These are phyloP conservation scores for Ogataea paraovalis DNA, from an alignment of 805 yeast genomes.

Conservation along the genomic window DNA sequence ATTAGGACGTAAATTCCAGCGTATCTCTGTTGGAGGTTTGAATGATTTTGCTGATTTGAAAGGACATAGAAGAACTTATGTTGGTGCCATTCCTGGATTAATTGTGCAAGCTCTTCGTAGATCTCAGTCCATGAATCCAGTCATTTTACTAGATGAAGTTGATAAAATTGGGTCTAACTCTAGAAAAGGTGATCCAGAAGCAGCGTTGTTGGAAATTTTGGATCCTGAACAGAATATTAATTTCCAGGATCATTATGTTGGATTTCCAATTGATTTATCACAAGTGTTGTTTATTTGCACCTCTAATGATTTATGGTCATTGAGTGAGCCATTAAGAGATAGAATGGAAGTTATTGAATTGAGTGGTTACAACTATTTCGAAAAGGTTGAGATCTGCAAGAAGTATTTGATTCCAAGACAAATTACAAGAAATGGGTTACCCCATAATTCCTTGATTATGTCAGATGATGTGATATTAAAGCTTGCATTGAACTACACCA, in stretches of 20 bases:
- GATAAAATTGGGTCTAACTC: constrained; percentile 48
- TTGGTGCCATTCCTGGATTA: constrained; percentile 89
- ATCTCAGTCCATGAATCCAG: constrained; percentile 76
- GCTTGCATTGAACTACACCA: constrained; percentile 65
- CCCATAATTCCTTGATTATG: constrained; percentile 39
- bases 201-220: constrained; percentile 80
- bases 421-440: constrained; percentile 60
- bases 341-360: constrained; percentile 79
- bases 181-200: constrained; percentile 74
- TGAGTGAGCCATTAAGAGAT: constrained; percentile 75
- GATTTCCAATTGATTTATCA: constrained; percentile 81
- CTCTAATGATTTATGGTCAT: constrained; percentile 68
- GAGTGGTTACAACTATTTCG: constrained; percentile 75
- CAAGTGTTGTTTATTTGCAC: constrained; percentile 82
- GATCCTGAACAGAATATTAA: constrained; percentile 85
- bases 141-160: constrained; percentile 77
- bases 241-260: constrained; percentile 79
- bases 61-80: constrained; percentile 88
- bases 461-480: constrained; percentile 53
- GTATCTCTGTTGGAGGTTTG: constrained; percentile 82
- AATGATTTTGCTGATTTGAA: constrained; percentile 86
- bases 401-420: constrained; percentile 75
- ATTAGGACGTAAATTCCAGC: constrained; percentile 68
- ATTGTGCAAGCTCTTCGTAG: constrained; percentile 73
- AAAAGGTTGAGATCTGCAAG: constrained; percentile 68